Percentiles rank a stretch among this genome's conserved stretches.
These are phyloP conservation scores for Fusarium ramigenum DNA, from an alignment of 2,329 filamentous ascomycete species.

Conservation along the genomic window DNA sequence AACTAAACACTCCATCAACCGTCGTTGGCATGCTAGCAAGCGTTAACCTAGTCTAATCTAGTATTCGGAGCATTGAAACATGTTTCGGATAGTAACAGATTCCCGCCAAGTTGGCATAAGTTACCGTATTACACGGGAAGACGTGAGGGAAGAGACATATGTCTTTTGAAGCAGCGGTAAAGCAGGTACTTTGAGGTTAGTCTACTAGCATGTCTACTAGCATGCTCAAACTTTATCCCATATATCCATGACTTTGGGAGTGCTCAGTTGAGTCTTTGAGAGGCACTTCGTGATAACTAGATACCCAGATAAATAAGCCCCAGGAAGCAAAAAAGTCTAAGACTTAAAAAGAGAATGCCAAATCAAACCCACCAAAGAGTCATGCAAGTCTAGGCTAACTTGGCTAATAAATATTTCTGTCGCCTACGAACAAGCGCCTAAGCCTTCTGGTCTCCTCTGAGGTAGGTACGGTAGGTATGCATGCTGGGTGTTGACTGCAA, in stretches of 20 bases:
- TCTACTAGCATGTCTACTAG: background rate
- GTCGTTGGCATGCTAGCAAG: background rate
- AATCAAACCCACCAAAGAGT: background rate
- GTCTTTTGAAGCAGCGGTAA: background rate
- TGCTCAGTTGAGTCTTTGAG: background rate
- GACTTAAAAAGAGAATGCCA: background rate
- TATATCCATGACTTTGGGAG: background rate
- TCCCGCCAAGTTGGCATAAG: background rate
- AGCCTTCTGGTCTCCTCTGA: background rate
- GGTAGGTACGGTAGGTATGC: background rate
- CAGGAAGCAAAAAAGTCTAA: background rate
- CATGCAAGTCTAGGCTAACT: background rate
- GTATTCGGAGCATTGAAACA: conserved; percentile 7
- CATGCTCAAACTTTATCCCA: background rate
- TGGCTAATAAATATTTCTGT: background rate
- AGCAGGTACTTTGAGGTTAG: background rate
- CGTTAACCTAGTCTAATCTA: background rate
- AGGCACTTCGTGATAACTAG: background rate
- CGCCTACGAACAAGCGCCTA: background rate
- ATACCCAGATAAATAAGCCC: background rate
- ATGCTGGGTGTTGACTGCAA: background rate
- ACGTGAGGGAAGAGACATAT: background rate
- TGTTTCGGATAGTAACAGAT: conserved; percentile 28
- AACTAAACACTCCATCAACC: background rate
- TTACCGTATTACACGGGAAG: background rate